These are phyloP conservation scores for Talaromyces thailandensis DNA, from an alignment of 495 filamentous ascomycete genomes.

Conservation along the genomic window DNA sequence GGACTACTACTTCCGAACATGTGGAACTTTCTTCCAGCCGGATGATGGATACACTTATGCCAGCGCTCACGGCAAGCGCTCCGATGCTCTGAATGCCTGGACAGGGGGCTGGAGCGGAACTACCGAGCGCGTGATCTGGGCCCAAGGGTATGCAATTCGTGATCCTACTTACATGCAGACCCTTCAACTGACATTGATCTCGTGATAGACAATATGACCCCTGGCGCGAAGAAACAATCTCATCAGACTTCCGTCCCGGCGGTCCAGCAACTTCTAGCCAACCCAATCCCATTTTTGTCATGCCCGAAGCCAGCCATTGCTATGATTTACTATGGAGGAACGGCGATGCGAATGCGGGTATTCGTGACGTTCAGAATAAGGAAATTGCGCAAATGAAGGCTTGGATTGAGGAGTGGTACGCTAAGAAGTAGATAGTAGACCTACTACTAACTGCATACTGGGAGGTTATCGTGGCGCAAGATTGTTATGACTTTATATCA, in stretches of 20 bases:
- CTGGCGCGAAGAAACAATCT: constrained; percentile 45
- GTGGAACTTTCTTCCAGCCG: constrained; percentile 48
- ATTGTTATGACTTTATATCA: background rate
- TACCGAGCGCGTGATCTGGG: constrained; percentile 48
- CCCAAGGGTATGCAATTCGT: constrained; percentile 39
- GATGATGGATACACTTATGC: constrained; percentile 41
- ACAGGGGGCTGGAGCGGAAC: constrained; percentile 51
- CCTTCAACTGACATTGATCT: background rate
- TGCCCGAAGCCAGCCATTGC: constrained; percentile 47
- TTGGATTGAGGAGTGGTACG: constrained; percentile 36
- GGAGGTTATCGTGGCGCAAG: background rate
- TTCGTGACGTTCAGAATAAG: constrained; percentile 25
- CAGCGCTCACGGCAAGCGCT: constrained; percentile 40
- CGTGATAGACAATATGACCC: constrained; percentile 44
- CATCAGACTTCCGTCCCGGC: constrained; percentile 41
- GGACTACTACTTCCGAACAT: constrained; percentile 52
- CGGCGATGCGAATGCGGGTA: constrained; percentile 24
- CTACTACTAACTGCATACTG: background rate
- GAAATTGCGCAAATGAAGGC: constrained; percentile 37
- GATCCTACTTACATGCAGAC: background rate
- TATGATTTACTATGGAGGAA: constrained; percentile 42
- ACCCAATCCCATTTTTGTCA: constrained; percentile 39
- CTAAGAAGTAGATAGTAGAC: background rate
- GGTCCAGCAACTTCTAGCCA: constrained; percentile 39
- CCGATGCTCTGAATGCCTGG: constrained; percentile 45